phyloP scores from a whole-genome alignment of 805 yeast species.

The Metschnikowia reukaufii region DNA sequence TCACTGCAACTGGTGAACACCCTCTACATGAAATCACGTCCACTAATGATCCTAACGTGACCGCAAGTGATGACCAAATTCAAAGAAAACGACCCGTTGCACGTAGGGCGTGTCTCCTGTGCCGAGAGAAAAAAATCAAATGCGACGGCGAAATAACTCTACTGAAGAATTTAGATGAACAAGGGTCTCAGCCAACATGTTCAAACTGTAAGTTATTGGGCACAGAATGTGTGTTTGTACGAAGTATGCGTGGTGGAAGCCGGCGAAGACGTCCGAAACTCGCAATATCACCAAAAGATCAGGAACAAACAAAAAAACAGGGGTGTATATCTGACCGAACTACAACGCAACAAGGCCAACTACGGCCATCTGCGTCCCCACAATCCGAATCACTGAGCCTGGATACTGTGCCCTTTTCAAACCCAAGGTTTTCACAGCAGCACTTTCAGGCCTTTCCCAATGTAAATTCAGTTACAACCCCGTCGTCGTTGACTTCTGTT shows the following conservation, averaged over 20 bases:
- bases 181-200: constrained; percentile 32
- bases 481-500: background rate
- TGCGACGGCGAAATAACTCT: constrained; percentile 55
- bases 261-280: constrained; percentile 32
- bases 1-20: background rate
- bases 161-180: background rate
- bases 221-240: constrained; percentile 54
- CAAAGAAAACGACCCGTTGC: constrained; percentile 48
- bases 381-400: background rate
- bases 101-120: constrained; percentile 59
- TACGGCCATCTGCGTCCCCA: background rate
- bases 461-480: too few species aligned
- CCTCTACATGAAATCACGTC: too few species aligned
- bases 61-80: too few species aligned
- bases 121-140: constrained; percentile 64
- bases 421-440: too few species aligned
- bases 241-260: constrained; percentile 58
- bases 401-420: too few species aligned
- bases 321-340: background rate
- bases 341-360: too few species aligned
- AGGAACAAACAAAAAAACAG: background rate
- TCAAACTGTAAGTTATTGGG: constrained; percentile 50
- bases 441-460: background rate
- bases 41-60: background rate
- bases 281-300: background rate